phyloP scores from a whole-genome alignment of 495 filamentous ascomycete species.

The Evernia prunastri region DNA sequence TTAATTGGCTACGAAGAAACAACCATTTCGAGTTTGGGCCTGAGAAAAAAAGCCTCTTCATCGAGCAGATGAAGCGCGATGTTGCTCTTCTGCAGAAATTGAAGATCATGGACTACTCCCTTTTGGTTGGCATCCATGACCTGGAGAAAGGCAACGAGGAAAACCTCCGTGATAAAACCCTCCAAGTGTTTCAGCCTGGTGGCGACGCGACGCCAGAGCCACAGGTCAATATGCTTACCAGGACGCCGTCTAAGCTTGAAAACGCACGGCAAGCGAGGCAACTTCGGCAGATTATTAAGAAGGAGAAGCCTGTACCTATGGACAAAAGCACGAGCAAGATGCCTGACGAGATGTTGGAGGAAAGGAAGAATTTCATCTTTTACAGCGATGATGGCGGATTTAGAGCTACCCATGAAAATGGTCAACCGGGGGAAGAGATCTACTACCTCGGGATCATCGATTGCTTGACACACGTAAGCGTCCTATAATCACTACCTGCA shows the following conservation, averaged over 20 bases:
- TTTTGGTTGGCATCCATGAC: conserved; percentile 92
- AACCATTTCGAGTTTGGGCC: conserved; percentile 82
- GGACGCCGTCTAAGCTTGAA: conserved; percentile 92
- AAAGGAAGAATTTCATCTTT: conserved; percentile 65
- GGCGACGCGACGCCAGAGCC: conserved; percentile 54
- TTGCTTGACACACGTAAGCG: conserved; percentile 85
- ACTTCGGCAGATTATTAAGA: conserved; percentile 83
- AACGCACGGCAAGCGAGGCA: conserved; percentile 88
- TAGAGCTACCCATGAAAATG: conserved; percentile 85
- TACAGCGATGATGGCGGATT: conserved; percentile 94
- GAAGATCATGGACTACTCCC: conserved; percentile 98
- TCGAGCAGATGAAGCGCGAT: conserved; percentile 82
- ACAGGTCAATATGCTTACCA: conserved; percentile 60
- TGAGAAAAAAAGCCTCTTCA: conserved; percentile 74
- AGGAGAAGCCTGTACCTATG: conserved; percentile 85
- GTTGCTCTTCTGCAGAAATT: conserved; percentile 76
- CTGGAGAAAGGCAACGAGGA: conserved; percentile 85
- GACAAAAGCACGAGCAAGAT: conserved; percentile 76
- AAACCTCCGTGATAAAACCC: conserved; percentile 87
- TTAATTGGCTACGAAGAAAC: conserved; percentile 90
- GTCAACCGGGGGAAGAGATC: conserved; percentile 77
- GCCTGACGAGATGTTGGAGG: conserved; percentile 76
- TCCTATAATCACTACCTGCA: background rate
- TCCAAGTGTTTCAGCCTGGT: conserved; percentile 92
- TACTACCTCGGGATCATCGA: conserved; percentile 98